phyloP scores from a whole-genome alignment of 2,329 filamentous ascomycete species.

The Colletotrichum noveboracense region DNA sequence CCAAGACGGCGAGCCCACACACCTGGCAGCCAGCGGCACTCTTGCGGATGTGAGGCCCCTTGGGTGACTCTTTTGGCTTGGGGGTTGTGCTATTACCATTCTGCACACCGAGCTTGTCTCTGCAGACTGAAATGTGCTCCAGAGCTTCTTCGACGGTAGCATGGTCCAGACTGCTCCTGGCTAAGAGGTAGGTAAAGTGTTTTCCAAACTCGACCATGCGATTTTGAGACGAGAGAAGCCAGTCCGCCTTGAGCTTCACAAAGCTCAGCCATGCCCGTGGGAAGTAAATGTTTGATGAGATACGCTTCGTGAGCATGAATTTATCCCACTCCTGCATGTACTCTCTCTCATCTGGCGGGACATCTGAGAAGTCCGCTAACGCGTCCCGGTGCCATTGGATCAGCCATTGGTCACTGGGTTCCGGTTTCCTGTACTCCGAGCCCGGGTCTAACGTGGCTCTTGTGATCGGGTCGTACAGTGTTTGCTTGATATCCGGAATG shows the following conservation, averaged over 20 bases:
- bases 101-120: slow-evolving; percentile 29
- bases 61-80: slow-evolving; percentile 31
- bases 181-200: slow-evolving; percentile 56
- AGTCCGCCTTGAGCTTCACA: slow-evolving; percentile 52
- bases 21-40: slow-evolving; percentile 50
- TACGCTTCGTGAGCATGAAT: slow-evolving; percentile 55
- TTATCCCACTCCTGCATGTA: slow-evolving; percentile 65
- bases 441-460: slow-evolving; percentile 57
- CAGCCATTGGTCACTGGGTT: slow-evolving; percentile 57
- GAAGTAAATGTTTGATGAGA: slow-evolving; percentile 58
- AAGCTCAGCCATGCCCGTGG: slow-evolving; percentile 58
- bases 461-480: slow-evolving; percentile 63
- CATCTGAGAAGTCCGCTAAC: slow-evolving; percentile 62
- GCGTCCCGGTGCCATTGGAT: slow-evolving; percentile 64
- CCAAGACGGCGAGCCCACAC: slow-evolving; percentile 54
- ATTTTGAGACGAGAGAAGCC: slow-evolving; percentile 54
- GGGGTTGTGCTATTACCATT: not conserved
- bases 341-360: slow-evolving; percentile 59
- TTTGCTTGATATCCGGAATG: slow-evolving; percentile 56
- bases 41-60: slow-evolving; percentile 42
- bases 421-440: slow-evolving; percentile 46
- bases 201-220: slow-evolving; percentile 61
- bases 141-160: slow-evolving; percentile 47
- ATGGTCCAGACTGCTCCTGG: slow-evolving; percentile 52
- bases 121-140: slow-evolving; percentile 47